Conservation (phyloP, 2,329 filamentous ascomycete species). For the Ophiostoma quercus region DNA sequence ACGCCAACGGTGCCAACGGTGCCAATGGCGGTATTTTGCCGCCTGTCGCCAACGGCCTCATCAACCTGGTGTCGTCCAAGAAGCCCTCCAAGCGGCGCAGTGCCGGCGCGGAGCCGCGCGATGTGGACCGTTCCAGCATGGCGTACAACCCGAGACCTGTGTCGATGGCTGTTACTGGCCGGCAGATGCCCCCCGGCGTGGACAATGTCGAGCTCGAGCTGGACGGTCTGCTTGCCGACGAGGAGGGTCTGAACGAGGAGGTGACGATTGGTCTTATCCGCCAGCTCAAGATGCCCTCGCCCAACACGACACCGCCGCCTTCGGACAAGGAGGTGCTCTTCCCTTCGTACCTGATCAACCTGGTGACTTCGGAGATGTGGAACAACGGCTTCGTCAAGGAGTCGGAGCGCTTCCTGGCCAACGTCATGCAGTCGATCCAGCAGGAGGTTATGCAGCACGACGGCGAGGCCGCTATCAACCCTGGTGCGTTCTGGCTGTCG, state of each 20-base stretch:
- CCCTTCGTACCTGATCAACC: constrained; percentile 96
- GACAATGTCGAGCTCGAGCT: constrained; percentile 95
- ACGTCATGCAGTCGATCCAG: constrained; percentile 99
- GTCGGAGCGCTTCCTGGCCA: constrained; percentile 95
- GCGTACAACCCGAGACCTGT: constrained; percentile 92
- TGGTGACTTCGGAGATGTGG: constrained; percentile 99
- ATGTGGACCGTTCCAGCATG: constrained; percentile 82
- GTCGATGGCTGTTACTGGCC: constrained; percentile 81
- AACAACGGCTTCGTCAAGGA: constrained; percentile 99
- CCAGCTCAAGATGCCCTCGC: constrained; percentile 92
- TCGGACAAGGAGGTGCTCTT: constrained; percentile 98
- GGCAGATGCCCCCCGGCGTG: constrained; percentile 62
- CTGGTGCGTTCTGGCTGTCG: constrained; percentile 96
- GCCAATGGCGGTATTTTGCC: constrained; percentile 39
- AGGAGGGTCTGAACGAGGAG: constrained; percentile 94
- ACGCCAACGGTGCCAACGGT: constrained; percentile 39
- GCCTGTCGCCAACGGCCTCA: constrained; percentile 66
- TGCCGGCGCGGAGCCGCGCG: constrained; percentile 77
- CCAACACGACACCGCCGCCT: constrained; percentile 78
- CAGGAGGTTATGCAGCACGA: constrained; percentile 99
- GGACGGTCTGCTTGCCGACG: constrained; percentile 86
- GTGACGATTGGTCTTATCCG: constrained; percentile 93
- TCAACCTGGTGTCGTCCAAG: constrained; percentile 95
- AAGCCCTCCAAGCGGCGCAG: constrained; percentile 86
- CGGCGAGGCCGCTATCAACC: constrained; percentile 93